A percentile compares a stretch with the other conserved stretches of the same genome.
Evolutionary conservation across 73 alveolate species (phyloP).

Genomic region (Effrenium voratum): DNA sequence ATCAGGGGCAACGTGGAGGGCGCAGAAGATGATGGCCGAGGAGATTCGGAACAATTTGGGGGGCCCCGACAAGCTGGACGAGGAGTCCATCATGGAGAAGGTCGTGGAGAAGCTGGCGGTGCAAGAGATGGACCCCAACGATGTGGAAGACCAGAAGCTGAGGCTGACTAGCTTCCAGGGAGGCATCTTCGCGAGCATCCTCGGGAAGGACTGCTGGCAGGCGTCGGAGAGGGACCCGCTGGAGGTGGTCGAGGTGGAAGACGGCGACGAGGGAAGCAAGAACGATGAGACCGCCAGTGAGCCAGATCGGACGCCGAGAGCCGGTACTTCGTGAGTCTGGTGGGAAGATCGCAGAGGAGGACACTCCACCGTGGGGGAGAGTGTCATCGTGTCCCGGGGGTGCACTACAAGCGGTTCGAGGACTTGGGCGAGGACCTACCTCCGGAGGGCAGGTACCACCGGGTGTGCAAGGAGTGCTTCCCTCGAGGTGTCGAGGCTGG

Average conservation of each 20-base stretch:
- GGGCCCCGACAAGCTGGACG: background rate
- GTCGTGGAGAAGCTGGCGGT: background rate
- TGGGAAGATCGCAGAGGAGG: background rate
- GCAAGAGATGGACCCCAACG: background rate
- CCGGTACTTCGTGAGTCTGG: background rate
- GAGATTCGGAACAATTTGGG: background rate
- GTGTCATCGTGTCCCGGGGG: background rate
- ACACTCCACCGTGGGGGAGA: background rate
- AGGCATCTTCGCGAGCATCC: too few relatives aligned
- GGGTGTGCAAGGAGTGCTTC: background rate
- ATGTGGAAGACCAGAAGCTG: too few relatives aligned
- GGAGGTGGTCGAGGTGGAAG: too few relatives aligned
- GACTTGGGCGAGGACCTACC: background rate
- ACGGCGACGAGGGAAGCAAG: too few relatives aligned
- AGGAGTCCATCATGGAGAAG: background rate
- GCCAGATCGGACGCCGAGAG: too few relatives aligned
- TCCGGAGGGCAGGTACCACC: background rate
- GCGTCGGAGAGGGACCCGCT: too few relatives aligned
- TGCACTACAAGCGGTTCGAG: background rate
- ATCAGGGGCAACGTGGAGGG: background rate
- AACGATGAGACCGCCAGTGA: too few relatives aligned
- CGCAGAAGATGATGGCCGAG: background rate
- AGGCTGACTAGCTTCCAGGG: too few relatives aligned
- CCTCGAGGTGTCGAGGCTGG: background rate
- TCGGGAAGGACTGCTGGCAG: too few relatives aligned